These are phyloP conservation scores for Betula pendula DNA, from an alignment of 306 rosid genomes.

Conservation along the genomic window DNA sequence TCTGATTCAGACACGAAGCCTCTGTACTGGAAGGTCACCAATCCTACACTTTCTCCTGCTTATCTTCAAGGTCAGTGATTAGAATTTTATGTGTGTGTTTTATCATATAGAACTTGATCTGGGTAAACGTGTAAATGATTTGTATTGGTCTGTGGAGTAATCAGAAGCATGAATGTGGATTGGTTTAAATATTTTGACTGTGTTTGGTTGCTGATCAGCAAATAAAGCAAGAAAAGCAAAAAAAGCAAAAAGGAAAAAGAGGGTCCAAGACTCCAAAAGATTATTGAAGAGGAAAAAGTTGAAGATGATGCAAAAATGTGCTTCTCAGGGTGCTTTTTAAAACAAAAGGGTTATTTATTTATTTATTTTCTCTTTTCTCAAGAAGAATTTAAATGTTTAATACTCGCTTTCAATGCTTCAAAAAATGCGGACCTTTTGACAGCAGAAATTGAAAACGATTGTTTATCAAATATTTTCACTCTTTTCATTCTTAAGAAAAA, in stretches of 20 bases:
- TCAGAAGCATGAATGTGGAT: neutral
- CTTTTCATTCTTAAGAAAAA: neutral
- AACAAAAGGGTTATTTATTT: too few species aligned
- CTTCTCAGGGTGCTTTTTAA: neutral
- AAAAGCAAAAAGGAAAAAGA: neutral
- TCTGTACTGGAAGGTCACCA: conserved; percentile 61
- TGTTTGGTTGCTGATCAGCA: conserved; percentile 8
- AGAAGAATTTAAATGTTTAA: neutral
- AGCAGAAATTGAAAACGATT: neutral
- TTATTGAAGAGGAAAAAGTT: neutral
- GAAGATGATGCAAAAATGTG: neutral
- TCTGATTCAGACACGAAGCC: conserved; percentile 43
- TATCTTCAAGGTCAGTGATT: conserved; percentile 65
- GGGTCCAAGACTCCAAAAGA: too few species aligned
- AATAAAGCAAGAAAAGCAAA: neutral
- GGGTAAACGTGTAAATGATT: neutral
- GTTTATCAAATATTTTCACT: neutral
- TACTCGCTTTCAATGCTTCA: neutral
- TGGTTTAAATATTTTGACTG: neutral
- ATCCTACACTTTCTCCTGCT: conserved; percentile 75
- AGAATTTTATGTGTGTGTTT: neutral
- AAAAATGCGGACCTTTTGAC: neutral
- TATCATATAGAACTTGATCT: neutral
- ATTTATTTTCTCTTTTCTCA: neutral
- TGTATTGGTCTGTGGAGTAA: conserved; percentile 15